Evolutionary conservation across 2,329 filamentous ascomycete genomes (phyloP), one percentile per base, ranked within the genome.

Genomic region (Juglanconis oblonga): DNA sequence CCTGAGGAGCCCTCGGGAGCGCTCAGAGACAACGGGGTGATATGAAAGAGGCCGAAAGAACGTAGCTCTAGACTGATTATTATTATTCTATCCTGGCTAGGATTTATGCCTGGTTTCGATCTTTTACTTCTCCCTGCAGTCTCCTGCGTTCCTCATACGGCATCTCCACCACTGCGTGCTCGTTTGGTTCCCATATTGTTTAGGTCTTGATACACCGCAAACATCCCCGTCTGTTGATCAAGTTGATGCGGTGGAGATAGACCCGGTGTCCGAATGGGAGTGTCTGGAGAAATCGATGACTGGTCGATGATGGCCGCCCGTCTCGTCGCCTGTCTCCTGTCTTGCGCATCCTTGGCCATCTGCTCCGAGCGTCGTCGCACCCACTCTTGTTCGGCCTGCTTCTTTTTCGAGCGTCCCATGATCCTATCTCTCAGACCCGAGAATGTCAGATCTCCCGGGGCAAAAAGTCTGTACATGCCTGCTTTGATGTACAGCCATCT

Each of bases 391-490:
- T 57, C 54, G 5, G 47, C 58, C 45, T 60, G 53, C 33, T 55
- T 62, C 29, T 38, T 57, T 47, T 47, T 57, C 3, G 33, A 40
- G 2, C 57, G 44, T 5, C 48, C 54, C 50, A 24, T 52, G 33
- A 57, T 54, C 24, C 14, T 49, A 13, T 48, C 58, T 10, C 45
- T 51, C 1, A 61, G 50, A 2, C 53, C 38, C 14, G 54, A 13
- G 5, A 62, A 14, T 0, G 57, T 55, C 8, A 61, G 13, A 1
- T 62, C 61, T 7, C 50, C 7, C 2, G 61, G 61, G 0, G 53
- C 58, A 36, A 62, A 62, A 32, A 62, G 9, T n/a, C 58, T 32
- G 50, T 62, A 62, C 61, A 62, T 60, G 8, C 61, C 61, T n/a
- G 14, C 53, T n/a, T 57, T 60, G 49, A 62, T 60, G 31, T 62